Percentiles rank a stretch among this genome's conserved stretches.
Conservation (phyloP, 2,329 filamentous ascomycete species). For the Colletotrichum sp. region DNA sequence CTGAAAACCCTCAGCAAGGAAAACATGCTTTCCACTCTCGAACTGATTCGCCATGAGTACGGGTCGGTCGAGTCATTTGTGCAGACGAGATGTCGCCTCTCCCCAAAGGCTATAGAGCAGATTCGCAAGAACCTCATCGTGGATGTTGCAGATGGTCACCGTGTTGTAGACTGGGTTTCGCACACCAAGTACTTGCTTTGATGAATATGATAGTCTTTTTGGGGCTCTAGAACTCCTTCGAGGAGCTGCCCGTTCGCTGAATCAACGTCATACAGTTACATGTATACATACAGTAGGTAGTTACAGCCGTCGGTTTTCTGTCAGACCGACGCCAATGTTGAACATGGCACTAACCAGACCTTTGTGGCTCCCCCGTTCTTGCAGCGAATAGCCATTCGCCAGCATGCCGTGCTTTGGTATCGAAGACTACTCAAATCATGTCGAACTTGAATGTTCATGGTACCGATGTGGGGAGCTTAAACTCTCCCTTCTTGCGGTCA, state of each 20-base stretch:
- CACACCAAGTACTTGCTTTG: neutral
- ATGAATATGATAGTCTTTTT: neutral
- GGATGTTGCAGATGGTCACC: conserved; percentile 22
- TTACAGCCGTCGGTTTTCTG: neutral
- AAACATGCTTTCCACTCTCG: conserved; percentile 53
- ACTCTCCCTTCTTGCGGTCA: conserved; percentile 66
- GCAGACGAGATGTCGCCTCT: conserved; percentile 61
- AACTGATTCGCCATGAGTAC: conserved; percentile 63
- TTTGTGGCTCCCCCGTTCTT: neutral
- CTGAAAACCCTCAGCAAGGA: conserved; percentile 39
- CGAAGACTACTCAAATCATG: neutral
- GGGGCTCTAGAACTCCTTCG: neutral
- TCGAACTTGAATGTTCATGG: conserved; percentile 39
- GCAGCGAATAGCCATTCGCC: neutral
- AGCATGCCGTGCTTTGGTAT: neutral
- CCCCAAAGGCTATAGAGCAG: conserved; percentile 56
- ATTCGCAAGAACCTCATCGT: conserved; percentile 56
- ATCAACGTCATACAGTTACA: conserved; percentile 14
- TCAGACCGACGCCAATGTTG: neutral
- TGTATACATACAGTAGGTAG: conserved; percentile 5
- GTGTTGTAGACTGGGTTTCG: conserved; percentile 12
- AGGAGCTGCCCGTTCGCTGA: neutral
- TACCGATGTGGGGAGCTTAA: conserved; percentile 72
- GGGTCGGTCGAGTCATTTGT: conserved; percentile 71
- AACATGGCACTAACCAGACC: neutral